These are phyloP conservation scores for Helicocarpus griseus DNA, from an alignment of 2,329 filamentous ascomycete species.

Conservation along the genomic window DNA sequence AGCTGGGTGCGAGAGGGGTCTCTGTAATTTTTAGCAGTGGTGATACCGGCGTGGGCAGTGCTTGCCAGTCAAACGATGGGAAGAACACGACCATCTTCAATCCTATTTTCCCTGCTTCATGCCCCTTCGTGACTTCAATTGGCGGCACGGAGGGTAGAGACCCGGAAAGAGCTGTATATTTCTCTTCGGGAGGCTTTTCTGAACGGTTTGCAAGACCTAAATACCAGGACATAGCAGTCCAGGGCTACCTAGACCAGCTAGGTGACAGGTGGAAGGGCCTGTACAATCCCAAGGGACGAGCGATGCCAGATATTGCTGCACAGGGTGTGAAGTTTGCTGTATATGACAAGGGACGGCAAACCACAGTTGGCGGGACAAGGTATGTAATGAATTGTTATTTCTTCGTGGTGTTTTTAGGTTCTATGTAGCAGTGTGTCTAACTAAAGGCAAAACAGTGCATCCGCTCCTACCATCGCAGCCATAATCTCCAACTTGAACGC, in stretches of 20 bases:
- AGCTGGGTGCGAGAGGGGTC: slow-evolving; percentile 57
- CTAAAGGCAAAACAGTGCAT: slow-evolving; percentile 34
- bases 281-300: slow-evolving; percentile 46
- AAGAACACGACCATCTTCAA: slow-evolving; percentile 43
- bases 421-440: background rate
- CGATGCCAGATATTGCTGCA: slow-evolving; percentile 52
- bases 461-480: slow-evolving; percentile 53
- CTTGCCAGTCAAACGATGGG: slow-evolving; percentile 47
- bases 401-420: background rate
- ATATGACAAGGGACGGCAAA: slow-evolving; percentile 27
- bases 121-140: slow-evolving; percentile 55
- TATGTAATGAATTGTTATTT: background rate
- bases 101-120: slow-evolving; percentile 47
- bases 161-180: slow-evolving; percentile 43
- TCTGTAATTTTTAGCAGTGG: slow-evolving; percentile 57
- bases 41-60: slow-evolving; percentile 50
- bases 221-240: slow-evolving; percentile 39
- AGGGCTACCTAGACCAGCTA: slow-evolving; percentile 33
- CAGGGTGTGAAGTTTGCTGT: slow-evolving; percentile 40
- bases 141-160: slow-evolving; percentile 46
- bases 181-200: slow-evolving; percentile 41
- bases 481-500: slow-evolving; percentile 58
- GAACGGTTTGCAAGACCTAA: slow-evolving; percentile 37
- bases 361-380: slow-evolving; percentile 38
- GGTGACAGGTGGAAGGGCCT: slow-evolving; percentile 34